Evolutionary conservation across 2,329 filamentous ascomycete species (phyloP), one percentile per base, ranked within the genome.

Genomic region (Zymoseptoria pseudotritici): DNA sequence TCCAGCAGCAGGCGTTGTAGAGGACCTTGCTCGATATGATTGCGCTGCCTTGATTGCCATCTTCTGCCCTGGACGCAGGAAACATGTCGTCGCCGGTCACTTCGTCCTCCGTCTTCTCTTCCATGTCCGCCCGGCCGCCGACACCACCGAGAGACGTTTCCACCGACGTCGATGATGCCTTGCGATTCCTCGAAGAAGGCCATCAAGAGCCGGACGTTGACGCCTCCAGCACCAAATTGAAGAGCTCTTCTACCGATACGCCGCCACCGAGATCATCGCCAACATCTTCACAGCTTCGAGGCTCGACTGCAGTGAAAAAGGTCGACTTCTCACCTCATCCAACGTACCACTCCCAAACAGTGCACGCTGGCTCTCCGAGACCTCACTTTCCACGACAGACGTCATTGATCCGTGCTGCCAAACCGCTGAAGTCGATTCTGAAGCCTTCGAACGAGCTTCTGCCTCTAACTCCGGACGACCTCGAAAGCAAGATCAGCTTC

Each of bases 361-460:
- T 67, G 13, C 61, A 60, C 11, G 26, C 59, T 13, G 64, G 61
- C 46, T 75, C 77, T n/a, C 75, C 77, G 6, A 66, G 53, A 6
- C 50, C 49, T 31, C 73, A 75, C 24, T 70, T 82, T 24, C 60
- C 62, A 9, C 58, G 63, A 29, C 54, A 59, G 19, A 61, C 56
- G 3, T 79, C 78, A 36, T 78, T 79, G 58, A 77, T 76, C 50
- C 79, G 79, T 62, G 78, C 83, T 63, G 78, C 76, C 52, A 82
- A 79, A 64, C 82, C 85, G 5, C 72, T 81, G n/a, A 87, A 86
- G 68, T 87, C 86, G 3, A 99, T 99, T 57, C 81, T 99, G 61
- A 99, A 99, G 73, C 81, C 85, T 21, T 83, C 80, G 73, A 71
- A 76, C 74, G 70, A 61, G 65, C 72, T 57, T 59, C 70, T 57